These are phyloP conservation scores for Cystobasidium ongulense DNA, from an alignment of 768 basidiomycete genomes.

Conservation along the genomic window DNA sequence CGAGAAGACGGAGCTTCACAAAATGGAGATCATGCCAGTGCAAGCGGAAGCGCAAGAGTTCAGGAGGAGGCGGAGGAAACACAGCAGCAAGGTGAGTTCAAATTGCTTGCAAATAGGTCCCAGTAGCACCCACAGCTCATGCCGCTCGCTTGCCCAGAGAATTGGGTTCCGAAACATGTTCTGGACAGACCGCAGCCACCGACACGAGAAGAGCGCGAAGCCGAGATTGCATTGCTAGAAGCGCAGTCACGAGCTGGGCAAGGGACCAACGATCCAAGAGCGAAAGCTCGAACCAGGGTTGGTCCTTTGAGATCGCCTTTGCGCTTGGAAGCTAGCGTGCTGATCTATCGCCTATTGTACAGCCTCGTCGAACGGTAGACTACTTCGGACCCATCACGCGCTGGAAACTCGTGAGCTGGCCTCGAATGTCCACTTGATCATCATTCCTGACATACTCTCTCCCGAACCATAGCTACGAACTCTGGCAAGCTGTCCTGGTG, in stretches of 20 bases:
- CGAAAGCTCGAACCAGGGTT: slow-evolving; percentile 47
- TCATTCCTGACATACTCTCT: neutral
- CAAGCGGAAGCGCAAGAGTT: neutral
- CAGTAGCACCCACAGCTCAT: neutral
- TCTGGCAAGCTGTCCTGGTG: slow-evolving; percentile 4
- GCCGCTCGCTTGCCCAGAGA: neutral
- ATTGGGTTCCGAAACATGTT: slow-evolving; percentile 68
- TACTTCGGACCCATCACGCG: slow-evolving; percentile 80
- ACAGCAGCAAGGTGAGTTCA: neutral
- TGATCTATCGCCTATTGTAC: neutral
- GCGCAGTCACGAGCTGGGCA: slow-evolving; percentile 23
- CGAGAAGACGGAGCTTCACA: neutral
- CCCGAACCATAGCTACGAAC: slow-evolving; percentile 14
- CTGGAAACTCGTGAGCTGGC: slow-evolving; percentile 64
- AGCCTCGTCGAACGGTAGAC: slow-evolving; percentile 75
- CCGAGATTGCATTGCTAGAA: slow-evolving; percentile 56
- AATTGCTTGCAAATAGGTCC: too few relatives aligned
- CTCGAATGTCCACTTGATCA: neutral
- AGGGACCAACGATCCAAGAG: slow-evolving; percentile 24
- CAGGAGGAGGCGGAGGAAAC: neutral
- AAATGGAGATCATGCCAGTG: neutral
- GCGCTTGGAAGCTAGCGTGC: neutral
- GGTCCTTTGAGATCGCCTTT: slow-evolving; percentile 26
- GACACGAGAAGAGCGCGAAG: slow-evolving; percentile 67
- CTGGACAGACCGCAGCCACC: slow-evolving; percentile 60